These are phyloP conservation scores for Dactylis glomerata DNA, from an alignment of 176 grass and related monocot species.

Conservation along the genomic window DNA sequence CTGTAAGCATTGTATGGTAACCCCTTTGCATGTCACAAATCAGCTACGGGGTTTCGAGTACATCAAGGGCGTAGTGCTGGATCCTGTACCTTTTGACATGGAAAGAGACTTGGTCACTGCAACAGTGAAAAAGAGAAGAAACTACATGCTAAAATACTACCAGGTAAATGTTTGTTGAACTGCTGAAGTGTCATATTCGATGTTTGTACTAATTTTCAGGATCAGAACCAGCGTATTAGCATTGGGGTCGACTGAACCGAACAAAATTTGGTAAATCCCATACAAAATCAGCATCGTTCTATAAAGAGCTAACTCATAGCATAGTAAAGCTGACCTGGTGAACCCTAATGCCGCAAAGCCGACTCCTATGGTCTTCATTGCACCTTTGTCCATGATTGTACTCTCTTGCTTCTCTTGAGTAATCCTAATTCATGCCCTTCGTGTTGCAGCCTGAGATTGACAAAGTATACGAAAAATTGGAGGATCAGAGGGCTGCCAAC, in stretches of 20 bases:
- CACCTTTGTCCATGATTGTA: neutral
- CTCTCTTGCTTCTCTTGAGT: neutral
- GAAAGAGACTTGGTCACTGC: conserved; percentile 88
- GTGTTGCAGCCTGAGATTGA: conserved; percentile 60
- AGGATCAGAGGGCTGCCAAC: conserved; percentile 31
- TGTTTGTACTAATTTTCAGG: neutral
- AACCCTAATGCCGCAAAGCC: neutral
- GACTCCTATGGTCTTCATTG: neutral
- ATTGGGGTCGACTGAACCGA: neutral
- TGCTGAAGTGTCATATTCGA: neutral
- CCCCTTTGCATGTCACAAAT: conserved; percentile 14
- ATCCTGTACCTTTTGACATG: conserved; percentile 79
- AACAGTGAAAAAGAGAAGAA: conserved; percentile 93
- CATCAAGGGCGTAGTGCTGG: conserved; percentile 72
- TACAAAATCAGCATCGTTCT: neutral
- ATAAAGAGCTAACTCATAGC: neutral
- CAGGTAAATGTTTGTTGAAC: conserved; percentile 45
- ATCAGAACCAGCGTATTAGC: neutral
- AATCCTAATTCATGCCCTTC: neutral
- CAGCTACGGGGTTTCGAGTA: conserved; percentile 84
- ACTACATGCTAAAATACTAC: conserved; percentile 77
- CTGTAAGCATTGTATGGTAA: neutral
- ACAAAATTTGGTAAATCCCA: neutral
- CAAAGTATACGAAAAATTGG: conserved; percentile 58
- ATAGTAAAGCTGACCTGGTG: neutral